Base-by-base conservation (phyloP, 108 stramenopile species). In the Pseudonitzschia multistriata region DNA sequence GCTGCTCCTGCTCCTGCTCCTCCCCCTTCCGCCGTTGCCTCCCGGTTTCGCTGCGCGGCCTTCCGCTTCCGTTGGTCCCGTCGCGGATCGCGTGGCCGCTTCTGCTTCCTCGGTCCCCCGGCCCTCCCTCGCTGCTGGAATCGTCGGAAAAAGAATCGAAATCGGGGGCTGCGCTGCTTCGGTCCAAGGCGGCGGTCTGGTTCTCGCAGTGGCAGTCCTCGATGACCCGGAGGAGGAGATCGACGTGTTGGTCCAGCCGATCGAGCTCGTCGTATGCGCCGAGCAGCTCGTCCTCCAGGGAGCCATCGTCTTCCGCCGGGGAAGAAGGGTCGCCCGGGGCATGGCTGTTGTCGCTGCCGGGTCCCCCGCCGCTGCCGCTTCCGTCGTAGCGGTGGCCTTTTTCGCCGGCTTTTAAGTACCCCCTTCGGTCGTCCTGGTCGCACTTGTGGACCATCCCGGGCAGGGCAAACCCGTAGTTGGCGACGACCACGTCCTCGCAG, bases 381-480 rank as follows among this genome's bases (percentile, higher is more conserved):
- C 50, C 25, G 50, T 13, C 7, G 10, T 25, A 7, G 50, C 24
- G 19, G 2, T 8, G 22, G 50, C 22, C 50, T 24, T 52, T 19
- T 10, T 22, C 25, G 21, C 24, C 50, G 24, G 21, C 3, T 2
- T 52, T 4, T 25, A 10, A n/a, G 19, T 52, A n/a, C 2, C 3
- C n/a, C 11, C 15, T 21, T 6, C 4, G 15, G 49, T 21, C 50
- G 11, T 52, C 50, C 50, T 49, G 11, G 49, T 21, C 50, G 25
- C 50, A 52, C 13, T 45, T 13, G 42, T 45, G 50, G 28, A 85
- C 81, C 74, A 74, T 67, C 49, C 86, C 77, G 1, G 89, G 89
- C 66, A 87, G 79, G 14, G 83, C 62, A 62, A 93, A 93, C 49
- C 89, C 92, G 62, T 86, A 93, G 64, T 90, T 88, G 37, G 87